Conservation (phyloP, 1,284 basidiomycete species). For the Ceratobasidium sp. region DNA sequence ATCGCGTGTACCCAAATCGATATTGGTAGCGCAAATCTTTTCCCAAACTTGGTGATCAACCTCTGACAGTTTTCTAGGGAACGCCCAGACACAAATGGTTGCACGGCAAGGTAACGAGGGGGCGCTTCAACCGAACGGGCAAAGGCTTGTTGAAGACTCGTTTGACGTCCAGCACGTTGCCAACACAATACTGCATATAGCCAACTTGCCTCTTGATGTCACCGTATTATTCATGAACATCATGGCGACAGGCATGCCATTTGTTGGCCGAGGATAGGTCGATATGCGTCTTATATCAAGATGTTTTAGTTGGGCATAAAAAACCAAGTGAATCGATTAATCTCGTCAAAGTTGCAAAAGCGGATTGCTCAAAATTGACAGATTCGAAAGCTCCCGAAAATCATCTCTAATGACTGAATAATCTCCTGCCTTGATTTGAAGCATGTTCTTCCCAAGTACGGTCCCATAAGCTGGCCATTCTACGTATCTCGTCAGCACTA, state of each 20-base stretch:
- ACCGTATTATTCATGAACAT: slow-evolving; percentile 75
- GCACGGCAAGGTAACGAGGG: slow-evolving; percentile 55
- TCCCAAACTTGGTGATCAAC: slow-evolving; percentile 2
- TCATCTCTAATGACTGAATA: background rate
- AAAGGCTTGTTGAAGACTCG: slow-evolving; percentile 63
- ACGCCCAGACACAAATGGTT: slow-evolving; percentile 69
- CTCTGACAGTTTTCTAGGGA: slow-evolving; percentile 57
- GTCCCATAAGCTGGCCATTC: slow-evolving; percentile 3
- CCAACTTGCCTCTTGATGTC: slow-evolving; percentile 69
- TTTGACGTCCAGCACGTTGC: slow-evolving; percentile 77
- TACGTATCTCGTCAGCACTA: background rate
- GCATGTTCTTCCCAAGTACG: background rate
- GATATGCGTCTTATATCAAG: slow-evolving; percentile 38
- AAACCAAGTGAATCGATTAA: background rate
- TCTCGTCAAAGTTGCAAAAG: background rate
- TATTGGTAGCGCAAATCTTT: slow-evolving; percentile 60
- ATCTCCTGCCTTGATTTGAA: slow-evolving; percentile 1
- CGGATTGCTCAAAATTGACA: background rate
- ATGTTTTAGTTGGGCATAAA: background rate
- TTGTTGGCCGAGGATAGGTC: slow-evolving; percentile 63
- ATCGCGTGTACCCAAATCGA: slow-evolving; percentile 84
- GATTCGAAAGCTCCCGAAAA: background rate
- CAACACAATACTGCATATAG: slow-evolving; percentile 72
- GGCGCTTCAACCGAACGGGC: slow-evolving; percentile 72
- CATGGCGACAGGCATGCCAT: slow-evolving; percentile 69